These are phyloP conservation scores for Xylaria digitata DNA, from an alignment of 2,329 filamentous ascomycete genomes.

Conservation along the genomic window DNA sequence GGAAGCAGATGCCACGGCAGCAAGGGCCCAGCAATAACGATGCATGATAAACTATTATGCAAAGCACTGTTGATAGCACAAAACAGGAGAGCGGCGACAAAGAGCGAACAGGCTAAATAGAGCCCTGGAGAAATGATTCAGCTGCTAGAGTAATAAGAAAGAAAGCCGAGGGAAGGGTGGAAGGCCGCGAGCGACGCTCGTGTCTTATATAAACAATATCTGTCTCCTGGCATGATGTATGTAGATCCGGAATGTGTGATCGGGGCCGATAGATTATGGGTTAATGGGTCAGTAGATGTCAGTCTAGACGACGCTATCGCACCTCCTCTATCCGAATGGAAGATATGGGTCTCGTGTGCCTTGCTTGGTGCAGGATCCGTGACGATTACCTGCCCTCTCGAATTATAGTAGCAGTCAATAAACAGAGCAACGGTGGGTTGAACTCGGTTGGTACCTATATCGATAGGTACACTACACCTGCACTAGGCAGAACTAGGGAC, in stretches of 20 bases:
- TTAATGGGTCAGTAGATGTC: constrained; percentile 14
- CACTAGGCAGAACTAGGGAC: no score
- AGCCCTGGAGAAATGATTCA: constrained; percentile 28
- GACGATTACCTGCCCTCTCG: constrained; percentile 27
- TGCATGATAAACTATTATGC: constrained; percentile 43
- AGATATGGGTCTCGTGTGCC: constrained; percentile 22
- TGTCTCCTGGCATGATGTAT: constrained; percentile 27
- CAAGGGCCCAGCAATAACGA: constrained; percentile 39
- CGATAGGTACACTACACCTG: no score
- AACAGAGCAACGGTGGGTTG: constrained; percentile 21
- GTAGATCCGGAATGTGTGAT: constrained; percentile 34
- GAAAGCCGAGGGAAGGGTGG: constrained; percentile 23
- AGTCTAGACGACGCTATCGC: constrained; percentile 26
- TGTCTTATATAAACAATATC: constrained; percentile 35
- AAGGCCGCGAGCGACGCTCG: constrained; percentile 27
- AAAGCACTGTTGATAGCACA: constrained; percentile 29
- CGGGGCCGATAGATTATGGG: constrained; percentile 19
- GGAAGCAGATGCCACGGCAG: constrained; percentile 40
- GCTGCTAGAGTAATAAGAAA: constrained; percentile 31
- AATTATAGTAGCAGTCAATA: constrained; percentile 21
- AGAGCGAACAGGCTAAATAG: constrained; percentile 34
- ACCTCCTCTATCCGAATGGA: constrained; percentile 25
- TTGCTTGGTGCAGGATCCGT: constrained; percentile 28
- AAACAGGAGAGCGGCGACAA: constrained; percentile 31
- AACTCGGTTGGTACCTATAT: constrained; percentile 2